A percentile compares a stretch with the other conserved stretches of the same genome.
Evolutionary conservation across 2,329 filamentous ascomycete species (phyloP).

Genomic region (Ilyonectria robusta): DNA sequence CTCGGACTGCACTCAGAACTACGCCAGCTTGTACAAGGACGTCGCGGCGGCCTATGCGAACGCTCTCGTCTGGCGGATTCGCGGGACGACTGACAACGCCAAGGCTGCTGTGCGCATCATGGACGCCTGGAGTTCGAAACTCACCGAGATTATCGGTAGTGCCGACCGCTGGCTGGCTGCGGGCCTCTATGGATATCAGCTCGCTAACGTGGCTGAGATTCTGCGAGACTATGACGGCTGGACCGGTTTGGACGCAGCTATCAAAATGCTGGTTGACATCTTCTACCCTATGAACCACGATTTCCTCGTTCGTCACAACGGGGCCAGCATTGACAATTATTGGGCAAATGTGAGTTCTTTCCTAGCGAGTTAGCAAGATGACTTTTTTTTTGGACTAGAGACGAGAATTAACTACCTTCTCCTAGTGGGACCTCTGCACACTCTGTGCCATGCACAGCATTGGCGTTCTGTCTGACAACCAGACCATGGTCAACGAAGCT

Average conservation of each 20-base stretch:
- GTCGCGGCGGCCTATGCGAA: neutral
- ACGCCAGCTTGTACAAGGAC: neutral
- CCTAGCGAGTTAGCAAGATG: neutral
- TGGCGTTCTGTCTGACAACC: slow-evolving; percentile 59
- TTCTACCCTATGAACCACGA: slow-evolving; percentile 55
- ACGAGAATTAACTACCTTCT: neutral
- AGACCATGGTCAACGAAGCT: slow-evolving; percentile 55
- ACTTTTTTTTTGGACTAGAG: neutral
- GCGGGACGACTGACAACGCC: neutral
- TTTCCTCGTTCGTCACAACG: neutral
- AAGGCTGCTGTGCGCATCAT: neutral
- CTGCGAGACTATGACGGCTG: neutral
- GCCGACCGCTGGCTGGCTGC: neutral
- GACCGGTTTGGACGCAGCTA: slow-evolving; percentile 38
- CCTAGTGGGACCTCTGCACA: slow-evolving; percentile 59
- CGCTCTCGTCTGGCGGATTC: neutral
- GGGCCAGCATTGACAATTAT: neutral
- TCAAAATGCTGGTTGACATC: slow-evolving; percentile 52
- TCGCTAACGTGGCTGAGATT: neutral
- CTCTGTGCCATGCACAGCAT: slow-evolving; percentile 57
- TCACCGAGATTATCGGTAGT: neutral
- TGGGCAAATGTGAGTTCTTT: neutral
- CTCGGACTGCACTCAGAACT: neutral
- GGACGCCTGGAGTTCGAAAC: neutral
- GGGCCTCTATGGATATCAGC: neutral